phyloP scores from a whole-genome alignment of 305 asterid genomes.

The Fraxinus ornus region DNA sequence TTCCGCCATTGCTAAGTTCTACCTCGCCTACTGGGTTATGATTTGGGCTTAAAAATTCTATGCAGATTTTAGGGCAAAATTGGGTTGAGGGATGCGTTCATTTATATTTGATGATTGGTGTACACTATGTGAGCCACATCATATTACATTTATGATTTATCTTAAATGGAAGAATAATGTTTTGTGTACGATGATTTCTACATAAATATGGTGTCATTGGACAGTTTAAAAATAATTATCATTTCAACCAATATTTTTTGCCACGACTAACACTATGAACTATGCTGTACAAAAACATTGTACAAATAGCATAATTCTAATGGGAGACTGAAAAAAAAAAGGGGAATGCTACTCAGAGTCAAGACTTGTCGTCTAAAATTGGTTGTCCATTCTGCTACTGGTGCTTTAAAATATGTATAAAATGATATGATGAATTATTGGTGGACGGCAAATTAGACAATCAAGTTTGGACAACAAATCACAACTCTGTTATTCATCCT shows the following conservation, averaged over 20 bases:
- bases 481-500: background rate
- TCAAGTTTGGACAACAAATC: background rate
- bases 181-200: background rate
- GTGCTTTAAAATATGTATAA: background rate
- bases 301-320: too few relatives aligned
- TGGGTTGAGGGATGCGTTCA: background rate
- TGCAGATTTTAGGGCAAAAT: background rate
- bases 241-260: too few relatives aligned
- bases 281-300: too few relatives aligned
- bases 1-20: slow-evolving; percentile 58
- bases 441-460: background rate
- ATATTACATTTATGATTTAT: background rate
- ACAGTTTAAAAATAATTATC: too few relatives aligned
- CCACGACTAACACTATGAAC: too few relatives aligned
- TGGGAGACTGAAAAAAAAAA: too few relatives aligned
- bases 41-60: background rate
- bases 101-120: background rate
- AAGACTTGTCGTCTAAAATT: too few relatives aligned
- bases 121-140: background rate
- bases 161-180: background rate
- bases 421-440: background rate
- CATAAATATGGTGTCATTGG: too few relatives aligned
- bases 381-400: too few relatives aligned
- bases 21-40: background rate
- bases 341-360: too few relatives aligned